phyloP scores from a whole-genome alignment of 2,329 filamentous ascomycete genomes.

The Aureobasidium sp. region DNA sequence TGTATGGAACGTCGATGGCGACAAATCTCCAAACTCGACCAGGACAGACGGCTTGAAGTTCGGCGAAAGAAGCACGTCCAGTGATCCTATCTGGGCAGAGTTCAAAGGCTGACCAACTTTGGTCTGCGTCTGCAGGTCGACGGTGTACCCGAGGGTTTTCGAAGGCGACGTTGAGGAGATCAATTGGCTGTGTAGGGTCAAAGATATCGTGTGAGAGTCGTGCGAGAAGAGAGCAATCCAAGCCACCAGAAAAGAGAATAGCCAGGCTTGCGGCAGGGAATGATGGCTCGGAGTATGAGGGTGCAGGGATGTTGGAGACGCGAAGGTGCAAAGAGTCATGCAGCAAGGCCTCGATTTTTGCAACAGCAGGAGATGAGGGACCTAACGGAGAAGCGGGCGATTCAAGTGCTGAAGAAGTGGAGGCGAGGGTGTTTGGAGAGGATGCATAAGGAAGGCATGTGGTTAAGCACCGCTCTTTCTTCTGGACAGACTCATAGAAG shows the following conservation, averaged over 20 bases:
- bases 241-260: constrained; percentile 84
- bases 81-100: constrained; percentile 86
- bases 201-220: constrained; percentile 72
- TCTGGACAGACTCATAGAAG: not conserved
- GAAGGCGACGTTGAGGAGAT: constrained; percentile 92
- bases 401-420: not conserved
- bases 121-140: constrained; percentile 23
- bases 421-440: not conserved
- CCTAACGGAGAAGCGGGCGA: not conserved
- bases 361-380: constrained; percentile 1
- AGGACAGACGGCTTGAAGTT: constrained; percentile 64
- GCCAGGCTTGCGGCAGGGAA: constrained; percentile 51
- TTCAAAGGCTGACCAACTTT: constrained; percentile 54
- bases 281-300: not conserved
- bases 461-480: not conserved
- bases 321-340: constrained; percentile 24
- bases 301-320: constrained; percentile 57
- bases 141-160: constrained; percentile 72
- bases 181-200: constrained; percentile 61
- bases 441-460: not conserved
- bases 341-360: constrained; percentile 19
- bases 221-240: constrained; percentile 87
- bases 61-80: constrained; percentile 70
- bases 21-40: constrained; percentile 75
- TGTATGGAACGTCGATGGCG: constrained; percentile 75